Evolutionary conservation across 345 rosid species (phyloP), one percentile per base, ranked within the genome.

Genomic region (Physaria fendleri): DNA sequence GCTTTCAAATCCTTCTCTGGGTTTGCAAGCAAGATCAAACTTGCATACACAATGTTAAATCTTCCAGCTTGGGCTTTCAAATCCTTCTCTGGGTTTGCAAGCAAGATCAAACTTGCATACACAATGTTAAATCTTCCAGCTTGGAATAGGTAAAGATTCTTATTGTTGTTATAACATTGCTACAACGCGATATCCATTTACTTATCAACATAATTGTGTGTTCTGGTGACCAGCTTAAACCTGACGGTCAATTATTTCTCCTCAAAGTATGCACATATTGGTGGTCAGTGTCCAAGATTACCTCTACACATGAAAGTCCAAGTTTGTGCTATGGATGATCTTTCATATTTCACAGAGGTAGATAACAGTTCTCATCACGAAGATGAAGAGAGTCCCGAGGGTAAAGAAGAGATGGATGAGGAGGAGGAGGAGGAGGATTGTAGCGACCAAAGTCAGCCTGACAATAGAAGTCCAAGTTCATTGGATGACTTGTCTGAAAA

Each of bases 21-120:
- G 15, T 65, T 89, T 21, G 85, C 90, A 62, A 82, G 79, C 56
- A 93, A 93, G 77, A 82, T 93, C 22, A 89, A 89, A 64, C 81
- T 93, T 49, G 99, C 81, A 4, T 83, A 77, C 62, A 81, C 92
- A 8, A 93, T 93, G 99, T 82, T 93, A 30, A 74, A 54, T 56
- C 94, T 93, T n/a, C n/a, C n/a, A n/a, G n/a, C n/a, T n/a, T n/a
- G n/a, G n/a, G 58, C 74, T 60, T 87, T 87, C 57, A 93, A 89
- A 78, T 79, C 99, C 43, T 73, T 93, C 35, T 73, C 91, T 0
- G 99, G 97, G 15, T 65, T 89, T 21, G 85, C 90, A 62, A 82
- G 79, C 56, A 93, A 93, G 77, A 82, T 93, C 22, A 89, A 89
- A 64, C 81, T 93, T 49, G 99, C 81, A 4, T 83, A 77, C 62